phyloP scores from a whole-genome alignment of 2,329 filamentous ascomycete genomes.

The Aspergillus sp. region DNA sequence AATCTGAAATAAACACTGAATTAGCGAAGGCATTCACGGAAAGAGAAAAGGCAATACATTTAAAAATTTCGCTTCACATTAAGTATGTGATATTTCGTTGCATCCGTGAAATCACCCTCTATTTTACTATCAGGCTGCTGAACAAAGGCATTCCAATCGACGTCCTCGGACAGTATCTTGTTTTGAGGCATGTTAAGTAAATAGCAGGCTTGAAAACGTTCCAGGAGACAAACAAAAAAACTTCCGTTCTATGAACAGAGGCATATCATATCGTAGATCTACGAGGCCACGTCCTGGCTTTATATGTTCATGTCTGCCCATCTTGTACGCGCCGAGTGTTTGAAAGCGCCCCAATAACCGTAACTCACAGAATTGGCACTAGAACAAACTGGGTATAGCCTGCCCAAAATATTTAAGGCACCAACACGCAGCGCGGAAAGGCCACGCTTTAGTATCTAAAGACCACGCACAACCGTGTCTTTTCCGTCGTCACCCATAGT shows the following conservation, averaged over 20 bases:
- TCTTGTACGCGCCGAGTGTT: constrained; percentile 1
- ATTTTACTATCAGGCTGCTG: constrained; percentile 1
- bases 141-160: neutral
- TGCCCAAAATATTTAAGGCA: neutral
- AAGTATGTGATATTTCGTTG: neutral
- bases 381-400: constrained; percentile 1
- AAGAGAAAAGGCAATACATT: neutral
- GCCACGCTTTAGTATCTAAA: neutral
- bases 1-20: neutral
- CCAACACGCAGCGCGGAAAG: constrained; percentile 1
- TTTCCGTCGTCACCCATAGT: neutral
- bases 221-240: neutral
- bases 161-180: neutral
- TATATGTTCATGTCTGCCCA: constrained; percentile 1
- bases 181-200: constrained; percentile 1
- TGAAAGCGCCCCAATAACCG: neutral
- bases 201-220: neutral
- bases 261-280: neutral
- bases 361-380: neutral
- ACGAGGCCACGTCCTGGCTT: neutral
- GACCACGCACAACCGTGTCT: neutral
- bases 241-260: neutral
- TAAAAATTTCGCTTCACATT: neutral
- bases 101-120: neutral
- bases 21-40: constrained; percentile 1